Percentiles rank a stretch among this genome's conserved stretches.
Evolutionary conservation across 129 eudicot species (phyloP).

Genomic region (Erigeron canadensis): DNA sequence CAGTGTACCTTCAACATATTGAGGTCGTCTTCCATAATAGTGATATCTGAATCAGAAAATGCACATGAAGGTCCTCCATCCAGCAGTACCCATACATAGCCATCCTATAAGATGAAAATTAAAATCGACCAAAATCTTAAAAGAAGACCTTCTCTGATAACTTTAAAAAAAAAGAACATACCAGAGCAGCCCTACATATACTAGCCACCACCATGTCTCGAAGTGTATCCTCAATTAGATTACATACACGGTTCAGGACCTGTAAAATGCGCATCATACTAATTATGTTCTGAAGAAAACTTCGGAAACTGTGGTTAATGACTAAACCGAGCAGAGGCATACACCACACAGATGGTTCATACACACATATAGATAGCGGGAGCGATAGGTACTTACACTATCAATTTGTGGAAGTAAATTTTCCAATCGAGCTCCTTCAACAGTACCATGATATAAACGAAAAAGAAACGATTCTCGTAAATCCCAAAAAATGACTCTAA

Average conservation of each 20-base stretch:
- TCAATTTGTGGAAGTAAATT: slow-evolving; percentile 72
- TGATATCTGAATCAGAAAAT: slow-evolving; percentile 73
- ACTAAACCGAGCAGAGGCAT: not conserved
- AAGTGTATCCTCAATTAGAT: slow-evolving; percentile 61
- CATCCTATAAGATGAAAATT: slow-evolving; percentile 56
- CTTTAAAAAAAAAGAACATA: slow-evolving; percentile 23
- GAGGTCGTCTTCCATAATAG: slow-evolving; percentile 79
- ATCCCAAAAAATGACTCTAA: slow-evolving; percentile 85
- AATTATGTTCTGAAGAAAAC: not conserved
- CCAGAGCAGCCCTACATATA: slow-evolving; percentile 83
- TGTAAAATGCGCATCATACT: slow-evolving; percentile 29
- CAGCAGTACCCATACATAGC: slow-evolving; percentile 80
- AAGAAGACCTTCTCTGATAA: not conserved
- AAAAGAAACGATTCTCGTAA: slow-evolving; percentile 68
- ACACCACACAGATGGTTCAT: slow-evolving; percentile 13
- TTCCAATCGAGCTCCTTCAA: slow-evolving; percentile 76
- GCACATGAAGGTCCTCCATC: slow-evolving; percentile 99
- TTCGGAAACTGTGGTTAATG: not conserved
- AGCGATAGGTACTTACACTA: slow-evolving; percentile 41
- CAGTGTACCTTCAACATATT: slow-evolving; percentile 63
- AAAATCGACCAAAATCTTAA: slow-evolving; percentile 12
- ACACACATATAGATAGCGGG: not conserved
- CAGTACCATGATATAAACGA: slow-evolving; percentile 74
- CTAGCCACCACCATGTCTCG: slow-evolving; percentile 85
- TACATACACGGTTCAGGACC: slow-evolving; percentile 74